These are phyloP conservation scores for Talaromyces pinophilus DNA, from an alignment of 2,329 filamentous ascomycete genomes.

Conservation along the genomic window DNA sequence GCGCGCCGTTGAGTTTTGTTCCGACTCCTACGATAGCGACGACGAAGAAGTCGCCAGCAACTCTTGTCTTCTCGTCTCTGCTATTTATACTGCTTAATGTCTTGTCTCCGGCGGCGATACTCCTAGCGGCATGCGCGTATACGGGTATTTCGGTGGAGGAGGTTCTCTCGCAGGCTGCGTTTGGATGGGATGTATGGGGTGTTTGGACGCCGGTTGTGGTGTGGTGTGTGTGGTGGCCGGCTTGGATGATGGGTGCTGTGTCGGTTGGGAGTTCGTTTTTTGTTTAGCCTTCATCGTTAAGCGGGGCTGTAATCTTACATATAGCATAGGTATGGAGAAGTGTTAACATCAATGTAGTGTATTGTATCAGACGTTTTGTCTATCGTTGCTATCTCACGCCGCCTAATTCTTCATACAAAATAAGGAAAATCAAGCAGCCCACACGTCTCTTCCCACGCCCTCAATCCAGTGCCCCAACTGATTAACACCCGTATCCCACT, in stretches of 20 bases:
- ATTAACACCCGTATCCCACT: slow-evolving; percentile 97
- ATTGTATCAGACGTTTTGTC: slow-evolving; percentile 7
- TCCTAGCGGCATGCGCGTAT: slow-evolving; percentile 53
- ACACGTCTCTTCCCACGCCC: slow-evolving; percentile 88
- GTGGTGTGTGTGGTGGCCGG: slow-evolving; percentile 97
- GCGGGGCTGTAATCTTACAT: not conserved
- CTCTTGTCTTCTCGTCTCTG: slow-evolving; percentile 24
- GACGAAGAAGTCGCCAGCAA: not conserved
- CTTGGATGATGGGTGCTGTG: slow-evolving; percentile 68
- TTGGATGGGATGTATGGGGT: slow-evolving; percentile 86
- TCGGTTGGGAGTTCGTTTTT: slow-evolving; percentile 40
- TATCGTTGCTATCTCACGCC: not conserved
- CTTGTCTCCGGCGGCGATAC: slow-evolving; percentile 61
- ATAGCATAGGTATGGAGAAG: not conserved
- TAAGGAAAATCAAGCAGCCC: slow-evolving; percentile 66
- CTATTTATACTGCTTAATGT: slow-evolving; percentile 58
- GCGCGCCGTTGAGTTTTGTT: slow-evolving; percentile 75
- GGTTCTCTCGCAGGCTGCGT: slow-evolving; percentile 71
- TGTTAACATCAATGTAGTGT: not conserved
- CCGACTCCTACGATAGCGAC: slow-evolving; percentile 30
- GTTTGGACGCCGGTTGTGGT: slow-evolving; percentile 85
- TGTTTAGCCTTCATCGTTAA: not conserved
- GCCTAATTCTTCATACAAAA: not conserved
- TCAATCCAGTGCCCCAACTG: slow-evolving; percentile 97
- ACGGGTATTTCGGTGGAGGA: slow-evolving; percentile 55